Evolutionary conservation across 257 asterid genomes (phyloP).

Genomic region (Plantago major): DNA sequence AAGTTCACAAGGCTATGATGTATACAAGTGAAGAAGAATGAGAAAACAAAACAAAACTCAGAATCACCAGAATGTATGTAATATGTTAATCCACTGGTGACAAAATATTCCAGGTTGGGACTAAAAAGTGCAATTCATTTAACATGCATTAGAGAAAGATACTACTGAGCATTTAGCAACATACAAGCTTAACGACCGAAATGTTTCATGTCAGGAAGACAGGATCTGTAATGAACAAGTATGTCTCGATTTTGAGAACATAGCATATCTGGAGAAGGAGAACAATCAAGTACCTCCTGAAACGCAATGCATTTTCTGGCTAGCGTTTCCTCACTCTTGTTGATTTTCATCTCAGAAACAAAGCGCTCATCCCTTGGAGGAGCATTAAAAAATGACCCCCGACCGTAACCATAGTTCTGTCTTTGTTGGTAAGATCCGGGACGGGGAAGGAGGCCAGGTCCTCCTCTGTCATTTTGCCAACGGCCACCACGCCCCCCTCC

Average conservation of each 20-base stretch:
- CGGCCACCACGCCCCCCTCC: slow-evolving; percentile 94
- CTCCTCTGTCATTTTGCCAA: slow-evolving; percentile 79
- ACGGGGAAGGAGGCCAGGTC: slow-evolving; percentile 76
- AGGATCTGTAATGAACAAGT: slow-evolving; percentile 8
- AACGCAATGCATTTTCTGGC: slow-evolving; percentile 72
- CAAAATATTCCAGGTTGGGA: neutral
- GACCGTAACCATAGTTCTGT: slow-evolving; percentile 50
- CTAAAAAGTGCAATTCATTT: neutral
- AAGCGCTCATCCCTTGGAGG: slow-evolving; percentile 82
- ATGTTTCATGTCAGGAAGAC: neutral
- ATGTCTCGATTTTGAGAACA: slow-evolving; percentile 11
- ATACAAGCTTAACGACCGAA: too few relatives aligned
- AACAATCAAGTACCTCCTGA: slow-evolving; percentile 63
- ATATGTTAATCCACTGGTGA: neutral
- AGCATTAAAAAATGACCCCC: slow-evolving; percentile 36
- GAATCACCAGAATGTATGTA: slow-evolving; percentile 3
- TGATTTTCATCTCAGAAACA: slow-evolving; percentile 84
- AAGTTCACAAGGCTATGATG: slow-evolving; percentile 89
- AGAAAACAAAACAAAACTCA: slow-evolving; percentile 19
- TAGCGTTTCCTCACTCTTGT: slow-evolving; percentile 89
- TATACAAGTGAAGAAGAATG: slow-evolving; percentile 24
- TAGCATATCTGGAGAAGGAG: slow-evolving; percentile 6
- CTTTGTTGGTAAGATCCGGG: slow-evolving; percentile 81
- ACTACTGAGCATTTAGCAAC: too few relatives aligned
- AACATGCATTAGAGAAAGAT: too few relatives aligned